Evolutionary conservation across 2,329 filamentous ascomycete species (phyloP).

Genomic region (Colletotrichum nymphaeae): DNA sequence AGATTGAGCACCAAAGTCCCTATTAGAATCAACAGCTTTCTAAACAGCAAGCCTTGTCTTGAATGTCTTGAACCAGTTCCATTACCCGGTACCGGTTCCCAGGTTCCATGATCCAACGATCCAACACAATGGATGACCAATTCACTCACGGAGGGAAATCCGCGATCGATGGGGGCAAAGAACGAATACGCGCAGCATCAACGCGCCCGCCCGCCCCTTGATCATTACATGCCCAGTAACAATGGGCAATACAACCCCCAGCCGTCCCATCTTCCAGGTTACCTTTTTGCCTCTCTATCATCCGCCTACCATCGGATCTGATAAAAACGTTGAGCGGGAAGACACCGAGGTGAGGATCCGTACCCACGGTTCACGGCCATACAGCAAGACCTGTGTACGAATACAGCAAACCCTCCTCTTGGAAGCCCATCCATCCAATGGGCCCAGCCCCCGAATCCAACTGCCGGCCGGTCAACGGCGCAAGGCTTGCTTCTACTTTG

Average conservation of each 20-base stretch:
- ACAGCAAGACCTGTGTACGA: not conserved
- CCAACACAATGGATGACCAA: not conserved
- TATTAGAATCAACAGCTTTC: too few relatives aligned
- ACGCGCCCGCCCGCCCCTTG: not conserved
- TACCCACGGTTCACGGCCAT: not conserved
- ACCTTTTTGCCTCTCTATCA: not conserved
- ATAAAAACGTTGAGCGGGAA: not conserved
- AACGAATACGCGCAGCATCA: not conserved
- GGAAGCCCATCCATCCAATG: not conserved
- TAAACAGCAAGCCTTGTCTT: not conserved
- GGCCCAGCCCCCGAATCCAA: slow-evolving; percentile 18
- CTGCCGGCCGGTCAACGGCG: slow-evolving; percentile 25
- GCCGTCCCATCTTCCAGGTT: not conserved
- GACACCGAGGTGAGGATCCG: not conserved
- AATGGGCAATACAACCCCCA: not conserved
- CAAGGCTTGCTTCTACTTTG: not conserved
- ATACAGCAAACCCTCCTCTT: not conserved
- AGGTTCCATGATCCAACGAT: not conserved
- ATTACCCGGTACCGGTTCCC: not conserved
- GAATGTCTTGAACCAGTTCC: not conserved
- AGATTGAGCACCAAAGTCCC: not conserved
- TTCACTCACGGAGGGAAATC: not conserved
- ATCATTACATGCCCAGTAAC: not conserved
- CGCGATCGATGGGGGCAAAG: not conserved
- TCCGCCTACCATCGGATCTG: not conserved